phyloP scores from a whole-genome alignment of 2,329 filamentous ascomycete genomes.

The Chaetomium sp. region DNA sequence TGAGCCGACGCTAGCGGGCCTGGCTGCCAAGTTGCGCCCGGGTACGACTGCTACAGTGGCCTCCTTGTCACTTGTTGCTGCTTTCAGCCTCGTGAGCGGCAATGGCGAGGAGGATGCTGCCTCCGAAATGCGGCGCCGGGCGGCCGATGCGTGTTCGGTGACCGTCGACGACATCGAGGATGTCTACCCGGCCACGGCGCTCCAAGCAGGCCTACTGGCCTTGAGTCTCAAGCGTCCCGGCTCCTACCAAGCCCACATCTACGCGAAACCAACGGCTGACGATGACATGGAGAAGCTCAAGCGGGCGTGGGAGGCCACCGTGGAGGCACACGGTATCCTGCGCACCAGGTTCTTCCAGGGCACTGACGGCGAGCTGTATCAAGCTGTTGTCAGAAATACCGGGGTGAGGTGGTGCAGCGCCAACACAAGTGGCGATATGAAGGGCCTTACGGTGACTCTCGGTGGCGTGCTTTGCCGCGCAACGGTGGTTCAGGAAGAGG shows the following conservation, averaged over 20 bases:
- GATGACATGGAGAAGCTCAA: slow-evolving; percentile 3
- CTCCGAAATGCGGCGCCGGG: neutral
- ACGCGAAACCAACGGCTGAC: neutral
- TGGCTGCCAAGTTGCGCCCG: slow-evolving; percentile 4
- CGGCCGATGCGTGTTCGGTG: slow-evolving; percentile 2
- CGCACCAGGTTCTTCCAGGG: slow-evolving; percentile 2
- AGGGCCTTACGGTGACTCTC: neutral
- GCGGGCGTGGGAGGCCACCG: slow-evolving; percentile 5
- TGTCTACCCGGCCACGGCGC: neutral
- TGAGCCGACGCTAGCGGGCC: slow-evolving; percentile 4
- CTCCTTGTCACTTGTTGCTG: neutral
- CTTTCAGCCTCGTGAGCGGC: neutral
- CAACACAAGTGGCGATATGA: neutral
- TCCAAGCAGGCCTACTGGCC: slow-evolving; percentile 3
- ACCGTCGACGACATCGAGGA: slow-evolving; percentile 5
- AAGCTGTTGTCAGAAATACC: slow-evolving; percentile 6
- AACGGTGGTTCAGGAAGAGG: slow-evolving; percentile 5
- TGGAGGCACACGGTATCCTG: slow-evolving; percentile 3
- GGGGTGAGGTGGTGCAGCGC: neutral
- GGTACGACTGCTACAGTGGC: neutral
- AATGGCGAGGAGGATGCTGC: slow-evolving; percentile 1
- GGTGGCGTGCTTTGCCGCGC: slow-evolving; percentile 2
- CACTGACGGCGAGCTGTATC: slow-evolving; percentile 6
- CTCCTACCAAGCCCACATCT: slow-evolving; percentile 3
- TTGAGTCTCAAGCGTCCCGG: slow-evolving; percentile 6